Evolutionary conservation across 106 monocot species (phyloP), one percentile per base, ranked within the genome.

Genomic region (Allium fistulosum): DNA sequence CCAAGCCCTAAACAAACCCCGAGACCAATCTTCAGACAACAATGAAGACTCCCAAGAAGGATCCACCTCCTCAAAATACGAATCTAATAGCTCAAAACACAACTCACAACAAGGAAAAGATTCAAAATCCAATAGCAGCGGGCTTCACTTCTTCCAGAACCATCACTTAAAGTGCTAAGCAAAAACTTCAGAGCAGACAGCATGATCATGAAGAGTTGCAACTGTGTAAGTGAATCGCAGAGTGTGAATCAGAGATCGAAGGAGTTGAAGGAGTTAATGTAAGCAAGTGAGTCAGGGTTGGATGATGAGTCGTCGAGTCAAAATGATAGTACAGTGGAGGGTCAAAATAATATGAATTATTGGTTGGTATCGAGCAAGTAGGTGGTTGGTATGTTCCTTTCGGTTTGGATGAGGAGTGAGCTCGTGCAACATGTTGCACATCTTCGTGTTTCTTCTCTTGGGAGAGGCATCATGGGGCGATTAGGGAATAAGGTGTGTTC

Each of bases 321-420:
- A 5, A 7, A 59, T 4, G 81, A 74, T 16, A 17, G 10, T 45
- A 17, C 49, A 53, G 53, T 37, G 22, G 16, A 22, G 26, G 3
- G 58, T 2, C 49, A 61, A 22, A 17, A 11, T 10, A 45, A 15
- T 26, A 55, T 69, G 73, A 76, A 76, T 52, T 99, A 93, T 63
- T 78, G 77, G 17, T 75, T 99, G 14, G 73, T 99, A 26, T 78
- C 84, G 2, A 93, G 90, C 75, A 99, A 99, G 72, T 90, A 99
- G 58, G 93, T 99, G 99, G 99, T 99, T 4, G 92, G 99, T 9
- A 74, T 99, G 48, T 99, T 99, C 72, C 66, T 99, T 18, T 86
- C 99, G 0, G 85, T 93, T 59, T 99, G 99, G 99, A 87, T 99
- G 16, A 80, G 81, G 26, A 82, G 69, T 5, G 99, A 90, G 62